Evolutionary conservation across 1,284 basidiomycete genomes (phyloP), one percentile per base, ranked within the genome.

Genomic region (Neotropicomus parvogracilis): DNA sequence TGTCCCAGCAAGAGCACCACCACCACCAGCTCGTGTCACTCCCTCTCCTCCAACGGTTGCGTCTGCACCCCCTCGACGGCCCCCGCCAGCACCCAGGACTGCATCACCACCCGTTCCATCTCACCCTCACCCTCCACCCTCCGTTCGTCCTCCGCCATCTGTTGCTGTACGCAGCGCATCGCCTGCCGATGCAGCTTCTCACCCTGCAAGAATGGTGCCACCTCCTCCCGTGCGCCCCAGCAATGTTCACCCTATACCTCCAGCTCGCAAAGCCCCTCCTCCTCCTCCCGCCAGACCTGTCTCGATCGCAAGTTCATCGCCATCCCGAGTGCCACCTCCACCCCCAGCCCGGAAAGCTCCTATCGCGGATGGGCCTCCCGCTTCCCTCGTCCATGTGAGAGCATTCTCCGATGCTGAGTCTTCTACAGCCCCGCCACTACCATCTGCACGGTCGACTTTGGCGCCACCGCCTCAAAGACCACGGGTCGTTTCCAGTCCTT

Each of bases 381-480:
- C 62, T 21, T 70, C 74, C 10, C 74, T 77, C 5, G 57, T 56
- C 16, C 73, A 77, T 21, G 60, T 66, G 38, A 69, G 70, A 39
- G 64, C 58, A 50, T 38, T 63, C 46, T 63, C 60, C 56, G 64
- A 63, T 55, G 54, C 53, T 53, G 58, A 60, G 53, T 59, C 48
- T 52, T 54, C 60, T 26, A 44, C 69, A 14, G 60, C 71, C 0
- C 70, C 72, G 6, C 67, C 68, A 8, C 69, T 66, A 17, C 67
- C 71, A 24, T 67, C 70, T 34, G 57, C 59, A 4, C 64, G 67
- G 27, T 52, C 10, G 49, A 56, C 44, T 39, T 53, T 64, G 28
- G 5, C 44, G 5, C 29, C 39, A 10, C 58, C 59, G 10, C 55
- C 60, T 27, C 58, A 52, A 17, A 53, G 67, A 49, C 48, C 53